Percentiles rank a stretch among this genome's conserved stretches.
phyloP scores from a whole-genome alignment of 805 yeast species.

The Diddensiella santjacobensis region DNA sequence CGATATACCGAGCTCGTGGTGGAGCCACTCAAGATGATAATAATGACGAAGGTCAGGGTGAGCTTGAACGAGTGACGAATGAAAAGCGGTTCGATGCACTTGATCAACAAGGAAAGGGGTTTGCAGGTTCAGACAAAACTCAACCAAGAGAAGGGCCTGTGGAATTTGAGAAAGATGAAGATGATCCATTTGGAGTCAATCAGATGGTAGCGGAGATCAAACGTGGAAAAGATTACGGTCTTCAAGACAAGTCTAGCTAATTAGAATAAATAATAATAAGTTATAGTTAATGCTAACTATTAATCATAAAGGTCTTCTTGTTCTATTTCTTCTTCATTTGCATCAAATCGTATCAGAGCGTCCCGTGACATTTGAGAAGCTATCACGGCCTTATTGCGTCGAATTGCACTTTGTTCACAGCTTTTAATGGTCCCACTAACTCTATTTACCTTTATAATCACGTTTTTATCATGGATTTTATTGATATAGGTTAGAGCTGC shows the following conservation, averaged over 20 bases:
- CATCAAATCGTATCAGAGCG: conserved; percentile 10
- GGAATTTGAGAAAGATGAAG: conserved; percentile 41
- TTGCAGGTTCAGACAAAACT: conserved; percentile 18
- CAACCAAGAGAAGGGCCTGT: conserved; percentile 40
- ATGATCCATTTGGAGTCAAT: conserved; percentile 23
- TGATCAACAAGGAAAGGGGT: conserved; percentile 22
- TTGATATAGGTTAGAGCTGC: conserved; percentile 54
- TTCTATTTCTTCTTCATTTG: conserved; percentile 6
- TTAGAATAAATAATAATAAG: too few species aligned
- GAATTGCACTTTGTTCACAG: conserved; percentile 67
- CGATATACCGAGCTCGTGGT: conserved; percentile 44
- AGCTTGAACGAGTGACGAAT: conserved; percentile 20
- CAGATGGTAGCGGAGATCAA: conserved; percentile 18
- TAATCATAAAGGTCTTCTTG: neutral
- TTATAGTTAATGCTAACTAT: neutral
- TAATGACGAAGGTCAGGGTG: conserved; percentile 23
- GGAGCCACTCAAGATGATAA: conserved; percentile 29
- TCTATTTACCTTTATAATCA: conserved; percentile 59
- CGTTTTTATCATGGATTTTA: conserved; percentile 45
- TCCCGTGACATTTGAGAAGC: neutral
- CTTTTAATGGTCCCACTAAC: conserved; percentile 86
- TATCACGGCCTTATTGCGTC: conserved; percentile 30
- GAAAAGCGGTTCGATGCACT: conserved; percentile 31
- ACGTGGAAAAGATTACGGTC: conserved; percentile 10
- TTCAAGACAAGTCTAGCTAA: too few species aligned